phyloP scores from a whole-genome alignment of 75 land plant species.

The Pseudotsuga menziesii region DNA sequence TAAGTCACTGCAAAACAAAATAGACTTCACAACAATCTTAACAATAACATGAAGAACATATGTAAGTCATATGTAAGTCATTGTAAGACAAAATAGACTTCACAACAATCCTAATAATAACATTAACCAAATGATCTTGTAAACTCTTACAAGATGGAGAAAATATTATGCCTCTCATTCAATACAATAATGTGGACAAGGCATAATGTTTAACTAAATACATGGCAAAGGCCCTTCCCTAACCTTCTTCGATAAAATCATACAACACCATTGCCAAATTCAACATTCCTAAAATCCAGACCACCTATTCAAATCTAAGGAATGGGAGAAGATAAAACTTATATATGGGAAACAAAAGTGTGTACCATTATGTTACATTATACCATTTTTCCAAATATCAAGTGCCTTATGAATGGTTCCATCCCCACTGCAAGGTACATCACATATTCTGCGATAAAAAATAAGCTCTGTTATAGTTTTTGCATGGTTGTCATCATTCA shows the following conservation, averaged over 20 bases:
- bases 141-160: no score
- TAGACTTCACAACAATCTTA: no score
- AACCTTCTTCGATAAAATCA: no score
- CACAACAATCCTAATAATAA: neutral
- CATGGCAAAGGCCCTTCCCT: no score
- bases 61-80: no score
- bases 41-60: no score
- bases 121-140: no score
- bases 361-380: neutral
- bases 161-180: no score
- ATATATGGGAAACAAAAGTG: neutral
- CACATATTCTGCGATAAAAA: slow-evolving; percentile 91
- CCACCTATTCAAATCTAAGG: neutral
- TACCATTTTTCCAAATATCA: slow-evolving; percentile 98
- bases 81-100: no score
- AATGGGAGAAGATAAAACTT: slow-evolving; percentile 3
- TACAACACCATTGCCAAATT: slow-evolving; percentile 90
- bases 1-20: no score
- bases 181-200: slow-evolving; percentile 92
- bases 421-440: slow-evolving; percentile 99
- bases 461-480: slow-evolving; percentile 28
- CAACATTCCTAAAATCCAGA: slow-evolving; percentile 61
- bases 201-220: no score
- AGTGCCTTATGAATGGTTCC: slow-evolving; percentile 98
- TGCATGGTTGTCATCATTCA: slow-evolving; percentile 8